A percentile compares a stretch with the other conserved stretches of the same genome.
phyloP scores from a whole-genome alignment of 2,329 filamentous ascomycete genomes.

The Trichothecium sympodiale region DNA sequence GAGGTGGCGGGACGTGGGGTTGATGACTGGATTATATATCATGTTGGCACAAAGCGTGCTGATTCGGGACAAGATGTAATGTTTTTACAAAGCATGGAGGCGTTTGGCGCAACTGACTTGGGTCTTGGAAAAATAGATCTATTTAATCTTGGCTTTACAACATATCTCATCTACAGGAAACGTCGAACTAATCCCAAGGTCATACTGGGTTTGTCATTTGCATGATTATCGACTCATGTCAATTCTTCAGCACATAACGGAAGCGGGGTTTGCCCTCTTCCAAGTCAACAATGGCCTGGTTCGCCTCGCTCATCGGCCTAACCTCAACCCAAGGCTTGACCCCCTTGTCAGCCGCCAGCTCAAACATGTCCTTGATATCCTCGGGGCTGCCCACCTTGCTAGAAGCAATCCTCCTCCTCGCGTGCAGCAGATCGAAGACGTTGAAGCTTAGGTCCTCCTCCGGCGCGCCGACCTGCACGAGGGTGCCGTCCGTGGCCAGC shows the following conservation, averaged over 20 bases:
- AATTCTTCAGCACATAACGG: slow-evolving; percentile 28
- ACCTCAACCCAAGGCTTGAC: slow-evolving; percentile 42
- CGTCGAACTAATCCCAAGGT: too few relatives aligned
- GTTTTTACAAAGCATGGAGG: not conserved
- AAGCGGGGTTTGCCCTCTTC: slow-evolving; percentile 35
- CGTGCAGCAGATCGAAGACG: too few relatives aligned
- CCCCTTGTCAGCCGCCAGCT: slow-evolving; percentile 39
- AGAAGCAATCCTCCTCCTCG: too few relatives aligned
- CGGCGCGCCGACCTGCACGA: slow-evolving; percentile 30
- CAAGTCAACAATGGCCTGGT: slow-evolving; percentile 40
- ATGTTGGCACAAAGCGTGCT: too few relatives aligned
- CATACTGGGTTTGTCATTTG: too few relatives aligned
- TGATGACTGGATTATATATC: slow-evolving; percentile 21
- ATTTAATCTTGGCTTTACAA: too few relatives aligned
- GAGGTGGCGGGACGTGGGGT: slow-evolving; percentile 86
- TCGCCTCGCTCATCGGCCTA: slow-evolving; percentile 42
- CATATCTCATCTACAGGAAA: too few relatives aligned
- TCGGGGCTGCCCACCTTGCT: too few relatives aligned
- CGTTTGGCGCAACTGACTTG: not conserved
- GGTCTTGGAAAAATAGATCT: too few relatives aligned
- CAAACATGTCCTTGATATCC: slow-evolving; percentile 41
- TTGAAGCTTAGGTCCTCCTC: slow-evolving; percentile 24
- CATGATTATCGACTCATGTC: too few relatives aligned
- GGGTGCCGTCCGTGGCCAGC: slow-evolving; percentile 11
- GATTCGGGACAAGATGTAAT: too few relatives aligned